Percentiles rank a stretch among this genome's conserved stretches.
These are phyloP conservation scores for Mortierella sp. DNA, from an alignment of 371 early-diverging fungal genomes.

Conservation along the genomic window DNA sequence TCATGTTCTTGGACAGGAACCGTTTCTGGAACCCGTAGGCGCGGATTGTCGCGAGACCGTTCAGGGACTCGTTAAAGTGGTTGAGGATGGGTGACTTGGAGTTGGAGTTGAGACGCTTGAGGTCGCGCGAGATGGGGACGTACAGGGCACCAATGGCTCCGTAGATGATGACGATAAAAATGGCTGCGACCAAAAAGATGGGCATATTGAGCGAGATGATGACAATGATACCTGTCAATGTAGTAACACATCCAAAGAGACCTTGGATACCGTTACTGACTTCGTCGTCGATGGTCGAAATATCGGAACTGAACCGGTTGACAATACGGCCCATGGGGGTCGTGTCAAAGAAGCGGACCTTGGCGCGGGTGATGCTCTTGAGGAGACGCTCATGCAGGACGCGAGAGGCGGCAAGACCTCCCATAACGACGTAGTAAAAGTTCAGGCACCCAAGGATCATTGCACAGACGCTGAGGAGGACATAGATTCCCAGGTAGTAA, in stretches of 20 bases:
- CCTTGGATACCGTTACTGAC: slow-evolving; percentile 60
- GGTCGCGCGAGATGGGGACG: slow-evolving; percentile 81
- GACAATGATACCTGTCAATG: slow-evolving; percentile 73
- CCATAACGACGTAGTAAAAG: slow-evolving; percentile 59
- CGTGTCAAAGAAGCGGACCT: slow-evolving; percentile 84
- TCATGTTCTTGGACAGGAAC: slow-evolving; percentile 61
- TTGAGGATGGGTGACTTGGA: slow-evolving; percentile 83
- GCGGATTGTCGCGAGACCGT: slow-evolving; percentile 57
- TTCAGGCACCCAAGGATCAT: slow-evolving; percentile 56
- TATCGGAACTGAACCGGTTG: slow-evolving; percentile 82
- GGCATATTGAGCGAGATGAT: slow-evolving; percentile 74
- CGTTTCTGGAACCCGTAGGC: slow-evolving; percentile 63
- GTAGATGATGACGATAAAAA: slow-evolving; percentile 60
- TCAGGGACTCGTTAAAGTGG: slow-evolving; percentile 80
- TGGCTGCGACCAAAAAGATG: slow-evolving; percentile 63
- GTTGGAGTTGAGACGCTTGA: slow-evolving; percentile 86
- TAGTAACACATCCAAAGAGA: slow-evolving; percentile 61
- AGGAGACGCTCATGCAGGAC: slow-evolving; percentile 64
- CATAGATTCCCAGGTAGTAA: slow-evolving; percentile 62
- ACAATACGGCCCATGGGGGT: slow-evolving; percentile 91
- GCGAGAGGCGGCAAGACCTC: slow-evolving; percentile 60
- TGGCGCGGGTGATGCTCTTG: slow-evolving; percentile 67
- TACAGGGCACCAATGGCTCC: slow-evolving; percentile 71
- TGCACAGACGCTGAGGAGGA: slow-evolving; percentile 60
- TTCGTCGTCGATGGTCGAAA: slow-evolving; percentile 64